Evolutionary conservation across 176 grass and related monocot species (phyloP).

Genomic region (Aegilops umbellulata): DNA sequence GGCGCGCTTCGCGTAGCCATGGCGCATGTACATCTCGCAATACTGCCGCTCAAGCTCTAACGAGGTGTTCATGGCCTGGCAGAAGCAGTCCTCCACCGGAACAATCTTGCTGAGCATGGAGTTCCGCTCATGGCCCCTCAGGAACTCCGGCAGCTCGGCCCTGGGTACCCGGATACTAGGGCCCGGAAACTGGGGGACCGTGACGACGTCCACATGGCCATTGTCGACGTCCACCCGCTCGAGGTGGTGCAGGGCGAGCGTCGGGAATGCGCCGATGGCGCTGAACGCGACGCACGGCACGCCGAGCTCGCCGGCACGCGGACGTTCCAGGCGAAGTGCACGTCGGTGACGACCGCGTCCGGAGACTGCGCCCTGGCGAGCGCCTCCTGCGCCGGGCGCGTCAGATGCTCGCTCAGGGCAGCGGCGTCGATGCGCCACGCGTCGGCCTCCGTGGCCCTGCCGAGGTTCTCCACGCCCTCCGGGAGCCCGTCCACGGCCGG

Average conservation of each 20-base stretch:
- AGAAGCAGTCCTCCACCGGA: neutral
- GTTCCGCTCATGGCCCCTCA: neutral
- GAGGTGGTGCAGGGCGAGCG: neutral
- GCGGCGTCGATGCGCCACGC: too few species aligned
- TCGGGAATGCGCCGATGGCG: neutral
- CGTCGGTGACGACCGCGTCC: neutral
- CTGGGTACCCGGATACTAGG: neutral
- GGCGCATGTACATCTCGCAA: neutral
- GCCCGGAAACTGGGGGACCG: neutral
- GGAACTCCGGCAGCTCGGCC: neutral
- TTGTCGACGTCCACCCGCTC: too few species aligned
- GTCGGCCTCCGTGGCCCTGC: too few species aligned
- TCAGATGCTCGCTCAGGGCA: too few species aligned
- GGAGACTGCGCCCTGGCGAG: neutral
- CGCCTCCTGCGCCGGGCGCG: too few species aligned
- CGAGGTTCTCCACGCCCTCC: too few species aligned
- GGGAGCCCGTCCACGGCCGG: too few species aligned
- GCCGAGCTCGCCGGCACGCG: neutral
- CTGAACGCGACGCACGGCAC: neutral
- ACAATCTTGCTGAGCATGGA: neutral
- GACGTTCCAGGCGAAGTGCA: neutral
- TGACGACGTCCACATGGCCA: neutral
- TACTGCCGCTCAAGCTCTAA: neutral
- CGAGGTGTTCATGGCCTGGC: neutral
- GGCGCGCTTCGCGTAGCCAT: neutral